A percentile compares a stretch with the other conserved stretches of the same genome.
These are phyloP conservation scores for Ganoderma meredithae DNA, from an alignment of 1,284 basidiomycete genomes.

Conservation along the genomic window DNA sequence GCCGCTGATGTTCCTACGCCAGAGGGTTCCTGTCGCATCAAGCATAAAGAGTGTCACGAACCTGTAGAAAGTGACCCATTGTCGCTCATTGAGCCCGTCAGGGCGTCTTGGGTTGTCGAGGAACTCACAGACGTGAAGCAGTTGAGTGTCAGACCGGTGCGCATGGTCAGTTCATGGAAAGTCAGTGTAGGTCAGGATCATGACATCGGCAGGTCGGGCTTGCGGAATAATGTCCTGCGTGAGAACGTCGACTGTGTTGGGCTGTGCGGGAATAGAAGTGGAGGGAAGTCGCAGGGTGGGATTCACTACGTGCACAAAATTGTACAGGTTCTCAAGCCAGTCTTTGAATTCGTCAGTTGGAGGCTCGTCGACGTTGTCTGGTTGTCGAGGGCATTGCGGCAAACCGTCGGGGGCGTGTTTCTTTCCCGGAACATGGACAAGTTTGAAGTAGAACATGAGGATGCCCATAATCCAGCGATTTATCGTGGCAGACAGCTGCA, in stretches of 20 bases:
- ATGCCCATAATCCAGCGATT: conserved; percentile 52
- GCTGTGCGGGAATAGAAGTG: too few species aligned
- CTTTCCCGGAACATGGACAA: not conserved
- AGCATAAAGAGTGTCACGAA: not conserved
- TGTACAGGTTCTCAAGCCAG: not conserved
- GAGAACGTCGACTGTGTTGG: not conserved
- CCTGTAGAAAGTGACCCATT: not conserved
- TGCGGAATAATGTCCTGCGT: not conserved
- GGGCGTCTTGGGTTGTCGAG: not conserved
- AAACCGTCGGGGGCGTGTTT: not conserved
- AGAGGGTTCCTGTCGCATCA: not conserved
- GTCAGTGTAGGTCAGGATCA: not conserved
- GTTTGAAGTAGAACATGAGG: conserved; percentile 33
- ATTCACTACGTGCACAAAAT: not conserved
- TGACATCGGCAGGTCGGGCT: not conserved
- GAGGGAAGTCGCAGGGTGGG: not conserved
- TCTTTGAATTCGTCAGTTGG: not conserved
- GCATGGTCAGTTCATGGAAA: not conserved
- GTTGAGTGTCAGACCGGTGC: not conserved
- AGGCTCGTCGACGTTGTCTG: not conserved
- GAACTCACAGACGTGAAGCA: not conserved
- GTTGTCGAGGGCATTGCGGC: too few species aligned
- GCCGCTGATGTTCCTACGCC: not conserved
- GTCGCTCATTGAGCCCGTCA: not conserved
- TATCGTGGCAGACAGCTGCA: conserved; percentile 44